Base-by-base conservation (phyloP, 192 early-diverging fungal species). In the Mortierella antarctica region DNA sequence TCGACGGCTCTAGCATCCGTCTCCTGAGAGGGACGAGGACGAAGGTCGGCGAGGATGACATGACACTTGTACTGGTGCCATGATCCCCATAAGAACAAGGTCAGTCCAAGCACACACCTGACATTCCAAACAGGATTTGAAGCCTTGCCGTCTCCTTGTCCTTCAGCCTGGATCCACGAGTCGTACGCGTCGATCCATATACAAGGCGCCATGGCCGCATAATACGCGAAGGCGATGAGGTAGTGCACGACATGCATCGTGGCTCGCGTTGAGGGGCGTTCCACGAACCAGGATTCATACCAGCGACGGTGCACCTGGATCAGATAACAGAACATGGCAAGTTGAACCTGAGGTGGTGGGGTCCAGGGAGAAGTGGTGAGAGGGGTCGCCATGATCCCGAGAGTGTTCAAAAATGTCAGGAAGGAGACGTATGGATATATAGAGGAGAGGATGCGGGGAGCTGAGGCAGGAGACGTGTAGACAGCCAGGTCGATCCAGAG, bases 51-150 rank as follows among this genome's bases (percentile, higher is more conserved):
- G n/a, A 94, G 74, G 39, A 92, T 92, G 41, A 68, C 71, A 61
- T 94, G 93, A 62, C 90, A 90, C 44, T 67, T 81, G 73, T 87
- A 73, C 71, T 94, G 93, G 61, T 92, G 93, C 52, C 84, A 61
- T 17, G 89, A 91, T 8, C 88, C 89, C 70, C 88, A 91, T 14
- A 83, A 17, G 57, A 88, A 91, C 21, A 90, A 17, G 1, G 31
- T 42, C 50, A 88, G 7, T 0, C 84, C 90, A 9, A 76, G 2
- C 15, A 74, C 20, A 46, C 72, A 57, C 42, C 48, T 42, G 20
- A 63, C 15, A 57, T 45, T 42, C 65, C 65, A 47, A 56, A 23
- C 23, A 20, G 42, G 17, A 23, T 8, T 31, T 62, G 50, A 11
- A 20, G n/a, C 39, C 11, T 9, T 41, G 48, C 31, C 23, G 5